These are phyloP conservation scores for Sugiyamaella sp. DNA, from an alignment of 1,139 yeast species.

Conservation along the genomic window DNA sequence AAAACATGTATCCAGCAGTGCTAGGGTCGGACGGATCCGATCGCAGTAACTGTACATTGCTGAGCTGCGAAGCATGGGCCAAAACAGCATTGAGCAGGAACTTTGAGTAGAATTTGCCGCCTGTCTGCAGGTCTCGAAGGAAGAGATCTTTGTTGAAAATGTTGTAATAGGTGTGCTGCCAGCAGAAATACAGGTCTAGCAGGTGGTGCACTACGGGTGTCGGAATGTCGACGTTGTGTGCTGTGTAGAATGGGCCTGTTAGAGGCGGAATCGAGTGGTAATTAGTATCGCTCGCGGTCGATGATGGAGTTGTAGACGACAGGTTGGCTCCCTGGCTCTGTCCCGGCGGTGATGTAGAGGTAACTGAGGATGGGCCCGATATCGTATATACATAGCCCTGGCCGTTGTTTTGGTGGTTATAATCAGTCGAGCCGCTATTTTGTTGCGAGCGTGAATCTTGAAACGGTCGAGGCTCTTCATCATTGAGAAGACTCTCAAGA, in stretches of 20 bases:
- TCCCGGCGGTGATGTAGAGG: conserved; percentile 9
- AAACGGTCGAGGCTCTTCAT: conserved; percentile 11
- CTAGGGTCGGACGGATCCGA: conserved; percentile 28
- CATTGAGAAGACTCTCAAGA: conserved; percentile 12
- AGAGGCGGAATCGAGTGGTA: conserved; percentile 19
- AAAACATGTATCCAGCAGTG: conserved; percentile 29
- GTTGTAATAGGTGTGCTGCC: conserved; percentile 35
- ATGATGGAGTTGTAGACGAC: conserved; percentile 11
- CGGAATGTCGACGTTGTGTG: conserved; percentile 25
- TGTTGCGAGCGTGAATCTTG: conserved; percentile 2
- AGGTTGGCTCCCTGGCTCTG: background rate
- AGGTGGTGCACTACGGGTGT: conserved; percentile 28
- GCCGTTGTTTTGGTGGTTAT: background rate
- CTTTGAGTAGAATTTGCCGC: conserved; percentile 31
- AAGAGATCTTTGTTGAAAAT: conserved; percentile 30
- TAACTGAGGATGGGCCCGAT: conserved; percentile 1
- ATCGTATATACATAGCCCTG: background rate
- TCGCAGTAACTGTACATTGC: conserved; percentile 26
- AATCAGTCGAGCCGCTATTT: background rate
- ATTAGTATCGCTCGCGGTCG: conserved; percentile 10
- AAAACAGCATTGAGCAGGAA: conserved; percentile 32
- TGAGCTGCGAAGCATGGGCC: conserved; percentile 32
- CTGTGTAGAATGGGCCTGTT: conserved; percentile 19
- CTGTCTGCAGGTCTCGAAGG: conserved; percentile 29
- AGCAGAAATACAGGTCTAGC: conserved; percentile 34